Conservation (phyloP, 169 alveolate species). For the Plasmodium chabaudi region DNA sequence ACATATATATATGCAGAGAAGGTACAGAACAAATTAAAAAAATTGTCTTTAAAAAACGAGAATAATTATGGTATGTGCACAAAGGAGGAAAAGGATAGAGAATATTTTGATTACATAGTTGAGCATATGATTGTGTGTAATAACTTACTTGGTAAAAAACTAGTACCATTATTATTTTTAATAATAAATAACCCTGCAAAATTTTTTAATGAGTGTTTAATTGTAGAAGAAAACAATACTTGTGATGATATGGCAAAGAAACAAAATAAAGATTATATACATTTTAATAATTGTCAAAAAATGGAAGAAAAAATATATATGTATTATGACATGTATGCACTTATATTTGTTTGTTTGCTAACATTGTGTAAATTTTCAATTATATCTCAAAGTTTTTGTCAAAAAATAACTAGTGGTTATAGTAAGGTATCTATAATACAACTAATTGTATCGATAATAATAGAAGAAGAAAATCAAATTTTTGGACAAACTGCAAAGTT, state of each 20-base stretch:
- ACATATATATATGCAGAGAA: conserved; percentile 73
- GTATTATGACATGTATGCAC: conserved; percentile 65
- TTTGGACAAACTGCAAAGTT: not conserved
- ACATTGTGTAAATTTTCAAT: conserved; percentile 60
- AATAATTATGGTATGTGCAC: conserved; percentile 73
- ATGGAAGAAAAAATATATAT: conserved; percentile 26
- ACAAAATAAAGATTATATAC: conserved; percentile 1
- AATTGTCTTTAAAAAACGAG: conserved; percentile 39
- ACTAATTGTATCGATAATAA: conserved; percentile 51
- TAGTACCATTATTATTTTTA: conserved; percentile 57
- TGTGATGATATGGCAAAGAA: not conserved
- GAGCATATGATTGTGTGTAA: conserved; percentile 72
- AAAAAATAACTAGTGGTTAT: conserved; percentile 9
- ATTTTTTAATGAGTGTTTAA: conserved; percentile 40
- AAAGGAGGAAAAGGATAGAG: conserved; percentile 71
- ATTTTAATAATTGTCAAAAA: not conserved
- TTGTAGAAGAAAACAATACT: not conserved
- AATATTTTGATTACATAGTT: conserved; percentile 70
- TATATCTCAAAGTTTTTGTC: conserved; percentile 64
- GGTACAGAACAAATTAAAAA: conserved; percentile 55
- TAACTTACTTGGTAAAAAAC: conserved; percentile 59
- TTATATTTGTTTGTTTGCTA: conserved; percentile 58
- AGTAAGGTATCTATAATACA: conserved; percentile 38
- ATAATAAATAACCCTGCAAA: conserved; percentile 40
- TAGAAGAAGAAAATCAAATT: conserved; percentile 40